These are phyloP conservation scores for Solanum peruvianum DNA, from an alignment of 257 asterid genomes.

Conservation along the genomic window DNA sequence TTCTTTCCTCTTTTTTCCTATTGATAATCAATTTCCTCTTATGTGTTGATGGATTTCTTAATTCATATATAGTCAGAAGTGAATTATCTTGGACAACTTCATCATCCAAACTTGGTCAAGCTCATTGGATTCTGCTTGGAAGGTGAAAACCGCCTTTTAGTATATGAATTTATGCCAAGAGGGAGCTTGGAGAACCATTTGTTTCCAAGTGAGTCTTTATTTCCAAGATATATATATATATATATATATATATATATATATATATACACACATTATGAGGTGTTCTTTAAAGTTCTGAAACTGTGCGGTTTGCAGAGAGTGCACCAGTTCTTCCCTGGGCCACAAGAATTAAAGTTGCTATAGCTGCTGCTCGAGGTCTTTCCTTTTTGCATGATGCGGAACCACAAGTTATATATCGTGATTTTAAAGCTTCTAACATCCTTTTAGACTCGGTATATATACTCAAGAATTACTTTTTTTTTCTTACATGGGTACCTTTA, in stretches of 20 bases:
- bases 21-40: background rate
- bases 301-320: conserved; percentile 7
- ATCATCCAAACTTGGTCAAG: conserved; percentile 28
- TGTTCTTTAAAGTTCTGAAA: background rate
- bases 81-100: conserved; percentile 27
- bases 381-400: conserved; percentile 21
- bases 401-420: conserved; percentile 35
- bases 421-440: conserved; percentile 33
- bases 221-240: background rate
- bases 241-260: no score
- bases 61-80: conserved; percentile 22
- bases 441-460: conserved; percentile 26
- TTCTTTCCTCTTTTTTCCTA: background rate
- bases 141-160: conserved; percentile 26
- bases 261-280: background rate
- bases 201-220: conserved; percentile 10
- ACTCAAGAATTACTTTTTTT: background rate
- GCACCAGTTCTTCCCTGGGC: conserved; percentile 21
- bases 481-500: background rate
- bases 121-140: conserved; percentile 32
- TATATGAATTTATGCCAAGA: conserved; percentile 32
- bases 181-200: conserved; percentile 31
- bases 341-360: conserved; percentile 29
- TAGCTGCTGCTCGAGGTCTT: conserved; percentile 34
- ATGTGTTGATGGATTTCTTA: background rate